Percentiles rank a stretch among this genome's conserved stretches.
Evolutionary conservation across 108 stramenopile genomes (phyloP).

Genomic region (Nitzschia putrida): DNA sequence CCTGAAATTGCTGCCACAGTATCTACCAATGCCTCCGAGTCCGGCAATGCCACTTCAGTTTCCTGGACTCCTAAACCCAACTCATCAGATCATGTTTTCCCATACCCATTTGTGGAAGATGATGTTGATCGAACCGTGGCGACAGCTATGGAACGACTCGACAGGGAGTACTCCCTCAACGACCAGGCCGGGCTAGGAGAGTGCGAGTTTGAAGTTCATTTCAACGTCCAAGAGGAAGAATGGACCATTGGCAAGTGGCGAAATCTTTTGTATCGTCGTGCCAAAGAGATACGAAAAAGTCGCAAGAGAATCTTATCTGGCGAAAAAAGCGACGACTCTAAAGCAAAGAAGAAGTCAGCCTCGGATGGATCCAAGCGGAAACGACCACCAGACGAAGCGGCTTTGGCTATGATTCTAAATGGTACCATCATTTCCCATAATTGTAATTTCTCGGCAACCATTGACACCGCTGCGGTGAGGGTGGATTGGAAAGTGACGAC

Average conservation of each 20-base stretch:
- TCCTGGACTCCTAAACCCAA: not conserved
- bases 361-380: not conserved
- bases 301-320: not conserved
- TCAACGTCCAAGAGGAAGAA: constrained; percentile 64
- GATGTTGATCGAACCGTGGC: constrained; percentile 58
- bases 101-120: constrained; percentile 72
- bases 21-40: not conserved
- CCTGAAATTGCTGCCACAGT: not conserved
- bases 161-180: constrained; percentile 43
- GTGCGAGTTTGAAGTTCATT: constrained; percentile 81
- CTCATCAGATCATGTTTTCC: constrained; percentile 40
- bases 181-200: constrained; percentile 58
- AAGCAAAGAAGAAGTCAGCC: not conserved
- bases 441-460: constrained; percentile 67
- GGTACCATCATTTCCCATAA: constrained; percentile 70
- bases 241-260: constrained; percentile 76
- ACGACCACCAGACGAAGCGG: constrained; percentile 45
- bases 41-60: not conserved
- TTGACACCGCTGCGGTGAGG: constrained; percentile 82
- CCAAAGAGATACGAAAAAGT: not conserved
- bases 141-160: constrained; percentile 42
- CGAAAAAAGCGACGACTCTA: not conserved
- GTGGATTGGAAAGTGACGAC: constrained; percentile 86
- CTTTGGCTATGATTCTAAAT: constrained; percentile 60
- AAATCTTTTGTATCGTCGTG: not conserved